Percentiles rank a stretch among this genome's conserved stretches.
phyloP scores from a whole-genome alignment of 768 basidiomycete species.

The Coprinopsis marcescibilis region DNA sequence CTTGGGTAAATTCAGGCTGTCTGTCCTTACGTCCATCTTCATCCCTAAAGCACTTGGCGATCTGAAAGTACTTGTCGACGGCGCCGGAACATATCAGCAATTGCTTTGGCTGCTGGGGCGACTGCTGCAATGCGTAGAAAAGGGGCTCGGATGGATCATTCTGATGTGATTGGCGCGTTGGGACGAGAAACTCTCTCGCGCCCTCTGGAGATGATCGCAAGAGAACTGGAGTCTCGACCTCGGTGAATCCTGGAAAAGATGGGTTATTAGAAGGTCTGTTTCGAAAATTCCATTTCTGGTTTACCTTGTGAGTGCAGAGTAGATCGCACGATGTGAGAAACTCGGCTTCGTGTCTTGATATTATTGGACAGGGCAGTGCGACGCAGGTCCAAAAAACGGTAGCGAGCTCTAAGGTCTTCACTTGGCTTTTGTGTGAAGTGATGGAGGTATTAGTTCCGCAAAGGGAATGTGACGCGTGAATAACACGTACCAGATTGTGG shows the following conservation, averaged over 20 bases:
- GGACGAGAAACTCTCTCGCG: slow-evolving; percentile 90
- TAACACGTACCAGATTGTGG: slow-evolving; percentile 60
- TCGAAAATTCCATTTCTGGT: neutral
- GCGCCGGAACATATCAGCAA: slow-evolving; percentile 85
- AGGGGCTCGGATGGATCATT: slow-evolving; percentile 26
- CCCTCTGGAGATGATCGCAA: slow-evolving; percentile 92
- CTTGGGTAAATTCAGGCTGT: slow-evolving; percentile 95
- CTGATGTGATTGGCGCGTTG: slow-evolving; percentile 49
- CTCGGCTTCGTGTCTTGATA: slow-evolving; percentile 73
- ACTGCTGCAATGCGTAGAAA: slow-evolving; percentile 91
- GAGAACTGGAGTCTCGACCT: slow-evolving; percentile 90
- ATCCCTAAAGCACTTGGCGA: slow-evolving; percentile 93
- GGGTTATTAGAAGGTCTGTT: neutral
- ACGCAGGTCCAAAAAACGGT: slow-evolving; percentile 87
- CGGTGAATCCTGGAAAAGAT: slow-evolving; percentile 64
- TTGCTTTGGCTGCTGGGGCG: slow-evolving; percentile 95
- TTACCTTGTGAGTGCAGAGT: slow-evolving; percentile 69
- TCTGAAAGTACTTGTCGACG: slow-evolving; percentile 87
- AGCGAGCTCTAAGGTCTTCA: slow-evolving; percentile 79
- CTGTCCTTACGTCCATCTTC: slow-evolving; percentile 93
- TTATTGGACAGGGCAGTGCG: slow-evolving; percentile 69
- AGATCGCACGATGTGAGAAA: slow-evolving; percentile 73
- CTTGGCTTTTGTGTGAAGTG: slow-evolving; percentile 49
- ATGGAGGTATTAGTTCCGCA: slow-evolving; percentile 5
- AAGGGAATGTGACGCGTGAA: slow-evolving; percentile 13